Evolutionary conservation across 2,329 filamentous ascomycete species (phyloP), one percentile per base, ranked within the genome.

Genomic region (Cytospora paraplurivora): DNA sequence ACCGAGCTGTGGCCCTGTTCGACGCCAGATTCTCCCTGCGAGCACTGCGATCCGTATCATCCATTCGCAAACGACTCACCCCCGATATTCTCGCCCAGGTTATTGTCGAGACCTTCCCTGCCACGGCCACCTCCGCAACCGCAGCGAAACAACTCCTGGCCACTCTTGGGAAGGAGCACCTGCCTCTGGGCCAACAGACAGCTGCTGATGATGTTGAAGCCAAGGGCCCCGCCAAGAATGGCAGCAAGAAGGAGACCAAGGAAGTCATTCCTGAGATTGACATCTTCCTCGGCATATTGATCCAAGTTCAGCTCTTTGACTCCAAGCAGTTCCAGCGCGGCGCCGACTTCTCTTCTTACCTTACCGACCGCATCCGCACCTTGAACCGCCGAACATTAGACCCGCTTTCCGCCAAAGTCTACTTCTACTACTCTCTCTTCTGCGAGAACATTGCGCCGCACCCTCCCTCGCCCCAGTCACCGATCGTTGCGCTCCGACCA

Each of bases 361-460:
- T 99, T 60, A 88, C 93, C 58, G 91, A 94, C 73, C 89, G 90
- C 74, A 89, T 98, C 75, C 92, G 96, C 72, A 84, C 88, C 59
- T 84, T 96, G 74, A 99, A 99, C 82, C 90, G 95, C 67, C 89
- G 95, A 71, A 98, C 95, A 32, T 82, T 99, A 67, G 95, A 99
- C 77, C 93, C 93, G 56, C 86, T 99, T 64, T 91, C 93, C 64
- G 93, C 94, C 68, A 96, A 96, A 78, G 93, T 94, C 67, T 99
- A 97, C 84, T 98, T 97, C 79, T 99, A 99, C 83, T 97, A 92
- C 79, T 92, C 92, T 32, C 83, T 98, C 71, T 98, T 98, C 82
- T 92, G 90, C 79, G 95, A 99, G 83, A 89, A 96, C 77, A 85
- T 96, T 67, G 86, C 88, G 66, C 93, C 94, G 27, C 86, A 94